Base-by-base conservation (phyloP, 345 rosid species). In the Lagerstroemia speciosa region DNA sequence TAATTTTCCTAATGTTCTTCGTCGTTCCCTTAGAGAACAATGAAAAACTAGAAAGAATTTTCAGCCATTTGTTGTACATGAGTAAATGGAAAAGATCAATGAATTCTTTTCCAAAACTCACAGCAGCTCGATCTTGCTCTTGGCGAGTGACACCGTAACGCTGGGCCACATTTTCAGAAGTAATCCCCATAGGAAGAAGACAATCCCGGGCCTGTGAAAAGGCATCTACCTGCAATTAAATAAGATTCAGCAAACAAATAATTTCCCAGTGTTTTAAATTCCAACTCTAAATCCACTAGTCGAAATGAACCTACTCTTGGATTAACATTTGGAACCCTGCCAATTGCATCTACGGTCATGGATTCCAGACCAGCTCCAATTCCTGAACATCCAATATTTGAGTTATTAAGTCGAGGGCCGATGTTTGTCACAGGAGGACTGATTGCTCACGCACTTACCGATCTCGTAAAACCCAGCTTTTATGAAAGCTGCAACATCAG, bases 141-240 rank as follows among this genome's bases (percentile, higher is more conserved):
- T 80, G 78, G 46, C 97, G 82, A 66, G 99, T 89, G 64, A 94
- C 77, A 19, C 96, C 93, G 17, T 70, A 91, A 26, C 87, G 84
- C 64, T 84, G 78, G 38, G 99, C 97, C 69, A 94, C 99, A 77
- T 91, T 94, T 83, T 94, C 99, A 65, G 97, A 91, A 72, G 96
- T 94, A 37, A 91, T 77, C 12, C 99, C 99, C 97, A 94, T 89
- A 27, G 97, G 97, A 76, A 94, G 93, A 78, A 94, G 93, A 80
- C 97, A 94, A 67, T 94, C 96, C 32, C 89, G 86, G 27, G 96
- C 92, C 80, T 85, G 85, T 0, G 81, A 78, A 74, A 89, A 89
- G 70, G 74, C 73, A 53, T 83, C 84, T 29, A 76, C 85, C 97
- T 91, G 78, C 62, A 66, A 63, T 52, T 71, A 69, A 10, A 16